phyloP scores from a whole-genome alignment of 495 filamentous ascomycete genomes.

The Penicillium nucicola region DNA sequence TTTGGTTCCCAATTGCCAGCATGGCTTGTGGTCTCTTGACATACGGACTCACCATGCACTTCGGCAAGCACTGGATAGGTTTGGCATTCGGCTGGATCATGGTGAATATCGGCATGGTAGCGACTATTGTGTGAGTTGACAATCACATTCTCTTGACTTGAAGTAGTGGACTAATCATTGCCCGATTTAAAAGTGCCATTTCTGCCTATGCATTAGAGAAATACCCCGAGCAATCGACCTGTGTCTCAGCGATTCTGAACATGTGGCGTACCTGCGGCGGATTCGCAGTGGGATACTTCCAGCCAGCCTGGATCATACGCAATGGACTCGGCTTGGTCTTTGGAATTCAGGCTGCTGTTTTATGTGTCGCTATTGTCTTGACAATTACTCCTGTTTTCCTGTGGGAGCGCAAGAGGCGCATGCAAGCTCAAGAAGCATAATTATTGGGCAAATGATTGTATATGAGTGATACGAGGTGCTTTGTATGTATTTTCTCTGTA shows the following conservation, averaged over 20 bases:
- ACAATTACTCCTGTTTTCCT: conserved; percentile 31
- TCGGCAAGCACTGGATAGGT: conserved; percentile 36
- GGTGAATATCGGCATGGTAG: conserved; percentile 39
- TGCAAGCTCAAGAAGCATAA: neutral
- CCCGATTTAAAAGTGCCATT: conserved; percentile 24
- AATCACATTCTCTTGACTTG: neutral
- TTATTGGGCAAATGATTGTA: neutral
- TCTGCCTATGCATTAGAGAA: conserved; percentile 40
- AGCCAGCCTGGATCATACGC: conserved; percentile 38
- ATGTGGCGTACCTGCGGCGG: conserved; percentile 45
- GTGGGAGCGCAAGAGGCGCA: conserved; percentile 2
- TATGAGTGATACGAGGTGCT: neutral
- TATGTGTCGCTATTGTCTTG: conserved; percentile 26
- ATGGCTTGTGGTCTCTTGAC: conserved; percentile 31
- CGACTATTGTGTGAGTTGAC: conserved; percentile 30
- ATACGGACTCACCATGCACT: conserved; percentile 35
- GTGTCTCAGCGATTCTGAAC: conserved; percentile 41
- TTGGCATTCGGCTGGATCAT: conserved; percentile 40
- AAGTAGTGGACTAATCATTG: neutral
- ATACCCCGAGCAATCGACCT: conserved; percentile 40
- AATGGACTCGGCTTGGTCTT: conserved; percentile 43
- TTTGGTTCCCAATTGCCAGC: conserved; percentile 32
- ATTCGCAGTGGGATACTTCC: conserved; percentile 47
- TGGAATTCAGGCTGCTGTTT: conserved; percentile 41
- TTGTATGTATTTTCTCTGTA: neutral